phyloP scores from a whole-genome alignment of 371 early-diverging fungal species.

The Antonospora locustae region DNA sequence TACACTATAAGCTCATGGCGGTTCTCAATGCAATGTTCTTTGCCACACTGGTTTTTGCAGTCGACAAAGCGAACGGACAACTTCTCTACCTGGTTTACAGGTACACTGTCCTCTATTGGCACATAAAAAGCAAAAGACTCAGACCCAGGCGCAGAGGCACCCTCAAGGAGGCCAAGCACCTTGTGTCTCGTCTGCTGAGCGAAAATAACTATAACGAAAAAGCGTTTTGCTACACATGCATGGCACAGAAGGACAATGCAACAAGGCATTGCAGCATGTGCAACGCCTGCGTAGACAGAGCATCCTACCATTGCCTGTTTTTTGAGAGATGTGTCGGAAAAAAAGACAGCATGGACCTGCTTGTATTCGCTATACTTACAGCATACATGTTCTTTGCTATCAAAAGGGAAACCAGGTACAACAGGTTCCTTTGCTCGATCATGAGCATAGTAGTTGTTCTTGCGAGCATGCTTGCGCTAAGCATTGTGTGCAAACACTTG shows the following conservation, averaged over 20 bases:
- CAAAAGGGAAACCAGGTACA: too few species aligned
- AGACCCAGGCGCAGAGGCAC: background rate
- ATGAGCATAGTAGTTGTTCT: too few species aligned
- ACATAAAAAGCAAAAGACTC: background rate
- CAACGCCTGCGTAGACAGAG: conserved; percentile 11
- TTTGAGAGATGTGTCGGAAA: conserved; percentile 23
- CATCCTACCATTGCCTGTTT: conserved; percentile 30
- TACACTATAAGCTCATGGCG: too few species aligned
- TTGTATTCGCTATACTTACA: too few species aligned
- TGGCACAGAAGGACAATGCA: conserved; percentile 6
- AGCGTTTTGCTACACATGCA: conserved; percentile 29
- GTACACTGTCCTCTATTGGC: background rate
- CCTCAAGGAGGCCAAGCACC: background rate
- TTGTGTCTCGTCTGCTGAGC: conserved; percentile 5
- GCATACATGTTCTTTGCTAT: too few species aligned
- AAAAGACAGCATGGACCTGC: too few species aligned
- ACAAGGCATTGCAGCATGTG: conserved; percentile 26
- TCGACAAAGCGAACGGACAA: background rate
- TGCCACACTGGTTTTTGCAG: conserved; percentile 2
- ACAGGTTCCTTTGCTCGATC: too few species aligned
- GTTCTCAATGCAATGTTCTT: conserved; percentile 4
- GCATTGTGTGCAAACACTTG: too few species aligned
- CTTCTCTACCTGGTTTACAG: background rate
- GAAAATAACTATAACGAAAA: conserved; percentile 8
- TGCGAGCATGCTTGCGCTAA: too few species aligned